Percentiles rank a stretch among this genome's conserved stretches.
Conservation (phyloP, 768 basidiomycete genomes). For the Psilocybe sp. region DNA sequence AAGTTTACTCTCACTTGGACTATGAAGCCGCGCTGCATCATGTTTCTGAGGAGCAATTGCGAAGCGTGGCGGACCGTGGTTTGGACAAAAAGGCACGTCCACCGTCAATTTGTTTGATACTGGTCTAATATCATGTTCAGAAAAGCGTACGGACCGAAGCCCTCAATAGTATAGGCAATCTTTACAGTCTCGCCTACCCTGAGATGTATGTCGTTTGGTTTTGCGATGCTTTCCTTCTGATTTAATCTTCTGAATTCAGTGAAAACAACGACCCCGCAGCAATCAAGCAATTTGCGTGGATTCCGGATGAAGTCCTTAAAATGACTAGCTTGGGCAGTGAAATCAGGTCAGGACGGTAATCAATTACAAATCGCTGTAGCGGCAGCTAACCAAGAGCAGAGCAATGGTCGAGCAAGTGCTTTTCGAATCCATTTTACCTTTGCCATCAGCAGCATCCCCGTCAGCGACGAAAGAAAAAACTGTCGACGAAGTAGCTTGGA, state of each 20-base stretch:
- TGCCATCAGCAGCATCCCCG: constrained; percentile 51
- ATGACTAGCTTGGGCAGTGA: constrained; percentile 51
- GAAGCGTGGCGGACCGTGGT: constrained; percentile 64
- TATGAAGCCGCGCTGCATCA: constrained; percentile 90
- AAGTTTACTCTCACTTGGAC: constrained; percentile 77
- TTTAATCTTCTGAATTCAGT: constrained; percentile 36
- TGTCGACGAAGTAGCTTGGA: constrained; percentile 81
- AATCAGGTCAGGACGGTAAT: constrained; percentile 43
- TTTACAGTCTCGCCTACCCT: constrained; percentile 80
- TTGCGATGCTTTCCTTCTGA: neutral
- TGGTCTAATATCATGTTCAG: constrained; percentile 24
- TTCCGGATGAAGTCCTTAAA: constrained; percentile 72
- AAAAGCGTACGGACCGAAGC: constrained; percentile 71
- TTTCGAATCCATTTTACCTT: constrained; percentile 76
- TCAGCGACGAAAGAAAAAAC: constrained; percentile 49
- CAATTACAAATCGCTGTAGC: neutral
- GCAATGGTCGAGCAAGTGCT: constrained; percentile 64
- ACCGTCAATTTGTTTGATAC: neutral
- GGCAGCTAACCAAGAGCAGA: constrained; percentile 27
- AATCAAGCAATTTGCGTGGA: constrained; percentile 86
- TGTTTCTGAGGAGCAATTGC: constrained; percentile 61
- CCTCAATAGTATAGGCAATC: constrained; percentile 66
- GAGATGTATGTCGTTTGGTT: constrained; percentile 73
- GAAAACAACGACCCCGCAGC: constrained; percentile 77
- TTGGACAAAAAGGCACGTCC: constrained; percentile 79